Conservation (phyloP, 2,329 filamentous ascomycete genomes). For the Aspergillus aculeatinus region DNA sequence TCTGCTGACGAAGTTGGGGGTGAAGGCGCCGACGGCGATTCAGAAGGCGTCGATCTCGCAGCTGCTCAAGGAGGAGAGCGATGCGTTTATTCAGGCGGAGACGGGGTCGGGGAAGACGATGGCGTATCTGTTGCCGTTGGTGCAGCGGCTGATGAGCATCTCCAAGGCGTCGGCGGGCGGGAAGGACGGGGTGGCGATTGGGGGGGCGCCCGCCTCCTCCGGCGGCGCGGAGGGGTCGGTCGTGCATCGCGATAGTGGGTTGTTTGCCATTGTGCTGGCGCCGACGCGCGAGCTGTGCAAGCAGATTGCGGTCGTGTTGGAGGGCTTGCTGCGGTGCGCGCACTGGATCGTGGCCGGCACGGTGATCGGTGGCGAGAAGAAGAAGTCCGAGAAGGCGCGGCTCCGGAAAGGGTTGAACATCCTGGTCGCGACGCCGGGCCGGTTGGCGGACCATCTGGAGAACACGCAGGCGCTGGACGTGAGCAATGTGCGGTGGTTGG, state of each 20-base stretch:
- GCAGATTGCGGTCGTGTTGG: conserved; percentile 85
- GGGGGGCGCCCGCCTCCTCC: background rate
- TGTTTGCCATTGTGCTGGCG: conserved; percentile 92
- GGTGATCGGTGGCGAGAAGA: conserved; percentile 70
- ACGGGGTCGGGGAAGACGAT: conserved; percentile 97
- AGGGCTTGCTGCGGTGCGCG: conserved; percentile 80
- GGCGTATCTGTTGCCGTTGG: conserved; percentile 89
- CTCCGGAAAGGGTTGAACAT: conserved; percentile 94
- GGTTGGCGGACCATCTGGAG: conserved; percentile 85
- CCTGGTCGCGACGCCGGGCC: conserved; percentile 87
- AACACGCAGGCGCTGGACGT: conserved; percentile 88
- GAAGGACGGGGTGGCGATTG: background rate
- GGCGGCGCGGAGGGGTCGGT: conserved; percentile 43
- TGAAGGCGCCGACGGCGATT: conserved; percentile 91
- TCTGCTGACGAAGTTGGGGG: conserved; percentile 76
- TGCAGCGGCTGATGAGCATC: conserved; percentile 81
- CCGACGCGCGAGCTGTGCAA: conserved; percentile 93
- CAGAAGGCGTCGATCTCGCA: conserved; percentile 86
- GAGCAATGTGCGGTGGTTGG: conserved; percentile 85
- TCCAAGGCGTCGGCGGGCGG: conserved; percentile 43
- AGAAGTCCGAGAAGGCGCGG: conserved; percentile 85
- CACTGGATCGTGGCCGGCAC: conserved; percentile 94
- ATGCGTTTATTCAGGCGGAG: conserved; percentile 95
- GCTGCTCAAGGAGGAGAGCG: conserved; percentile 74
- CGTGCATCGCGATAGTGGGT: conserved; percentile 78